Evolutionary conservation across 2,329 filamentous ascomycete genomes (phyloP).

Genomic region (Neodidymelliopsis sp.): DNA sequence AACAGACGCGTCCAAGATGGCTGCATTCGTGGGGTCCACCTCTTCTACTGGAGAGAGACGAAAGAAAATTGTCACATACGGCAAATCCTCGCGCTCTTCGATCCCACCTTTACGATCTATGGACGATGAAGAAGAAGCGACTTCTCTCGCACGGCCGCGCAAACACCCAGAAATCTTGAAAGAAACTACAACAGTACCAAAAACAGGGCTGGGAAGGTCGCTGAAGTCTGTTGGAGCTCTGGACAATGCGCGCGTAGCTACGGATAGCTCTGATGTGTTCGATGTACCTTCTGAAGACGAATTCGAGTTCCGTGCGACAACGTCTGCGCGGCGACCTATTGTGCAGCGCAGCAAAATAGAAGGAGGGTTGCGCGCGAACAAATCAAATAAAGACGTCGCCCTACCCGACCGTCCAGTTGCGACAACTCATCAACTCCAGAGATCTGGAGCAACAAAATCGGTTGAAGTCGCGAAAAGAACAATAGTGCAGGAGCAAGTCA

Average conservation of each 20-base stretch:
- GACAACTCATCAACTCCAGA: constrained; percentile 15
- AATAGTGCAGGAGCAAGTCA: constrained; percentile 10
- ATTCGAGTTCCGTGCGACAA: constrained; percentile 12
- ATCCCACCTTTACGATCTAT: constrained; percentile 24
- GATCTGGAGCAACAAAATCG: too few relatives aligned
- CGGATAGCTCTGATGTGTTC: constrained; percentile 42
- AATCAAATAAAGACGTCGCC: constrained; percentile 15
- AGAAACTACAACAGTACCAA: constrained; percentile 20
- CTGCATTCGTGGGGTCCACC: constrained; percentile 36
- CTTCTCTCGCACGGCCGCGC: constrained; percentile 45
- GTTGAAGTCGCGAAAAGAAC: constrained; percentile 15
- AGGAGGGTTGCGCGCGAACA: constrained; percentile 19
- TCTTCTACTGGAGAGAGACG: constrained; percentile 44
- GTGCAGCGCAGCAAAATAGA: constrained; percentile 21
- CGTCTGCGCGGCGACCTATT: constrained; percentile 24
- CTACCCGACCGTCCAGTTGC: neutral
- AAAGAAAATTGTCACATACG: constrained; percentile 51
- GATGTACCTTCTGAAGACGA: constrained; percentile 54
- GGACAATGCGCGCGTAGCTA: constrained; percentile 14
- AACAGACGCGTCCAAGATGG: constrained; percentile 26
- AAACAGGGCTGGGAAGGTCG: constrained; percentile 1
- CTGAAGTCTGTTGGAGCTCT: constrained; percentile 9
- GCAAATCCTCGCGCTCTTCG: constrained; percentile 42
- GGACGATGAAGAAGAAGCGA: constrained; percentile 25
- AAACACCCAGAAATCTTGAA: constrained; percentile 24